phyloP scores from a whole-genome alignment of 768 basidiomycete genomes.

The Collybia sordida region DNA sequence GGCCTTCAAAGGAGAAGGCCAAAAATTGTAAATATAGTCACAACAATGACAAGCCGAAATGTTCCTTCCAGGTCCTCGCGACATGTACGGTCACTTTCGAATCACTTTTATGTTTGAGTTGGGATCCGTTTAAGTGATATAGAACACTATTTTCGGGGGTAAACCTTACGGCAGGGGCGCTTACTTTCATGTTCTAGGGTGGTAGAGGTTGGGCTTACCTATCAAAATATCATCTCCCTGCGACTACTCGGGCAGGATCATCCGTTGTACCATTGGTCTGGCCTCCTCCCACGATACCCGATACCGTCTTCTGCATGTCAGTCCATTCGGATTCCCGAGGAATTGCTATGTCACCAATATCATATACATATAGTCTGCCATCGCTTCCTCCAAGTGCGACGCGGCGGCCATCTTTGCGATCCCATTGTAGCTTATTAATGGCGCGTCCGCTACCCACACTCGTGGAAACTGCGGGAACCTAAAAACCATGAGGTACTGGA shows the following conservation, averaged over 20 bases:
- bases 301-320: conserved; percentile 85
- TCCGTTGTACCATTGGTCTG: conserved; percentile 43
- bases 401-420: conserved; percentile 87
- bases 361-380: conserved; percentile 91
- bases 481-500: neutral
- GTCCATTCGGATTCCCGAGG: conserved; percentile 93
- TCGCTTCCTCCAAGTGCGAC: conserved; percentile 91
- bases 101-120: no score
- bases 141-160: no score
- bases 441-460: conserved; percentile 76
- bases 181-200: no score
- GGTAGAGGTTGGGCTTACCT: no score
- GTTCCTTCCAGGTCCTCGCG: no score
- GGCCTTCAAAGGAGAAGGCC: no score
- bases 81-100: no score
- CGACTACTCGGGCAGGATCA: conserved; percentile 6
- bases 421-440: conserved; percentile 96
- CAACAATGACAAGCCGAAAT: no score
- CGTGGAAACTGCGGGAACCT: conserved; percentile 94
- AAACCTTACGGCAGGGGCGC: no score
- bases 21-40: no score
- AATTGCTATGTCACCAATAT: conserved; percentile 87
- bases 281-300: conserved; percentile 64
- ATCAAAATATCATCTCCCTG: conserved; percentile 1
- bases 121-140: no score